phyloP scores from a whole-genome alignment of 176 grass and related monocot species.

The Luzula sylvatica region DNA sequence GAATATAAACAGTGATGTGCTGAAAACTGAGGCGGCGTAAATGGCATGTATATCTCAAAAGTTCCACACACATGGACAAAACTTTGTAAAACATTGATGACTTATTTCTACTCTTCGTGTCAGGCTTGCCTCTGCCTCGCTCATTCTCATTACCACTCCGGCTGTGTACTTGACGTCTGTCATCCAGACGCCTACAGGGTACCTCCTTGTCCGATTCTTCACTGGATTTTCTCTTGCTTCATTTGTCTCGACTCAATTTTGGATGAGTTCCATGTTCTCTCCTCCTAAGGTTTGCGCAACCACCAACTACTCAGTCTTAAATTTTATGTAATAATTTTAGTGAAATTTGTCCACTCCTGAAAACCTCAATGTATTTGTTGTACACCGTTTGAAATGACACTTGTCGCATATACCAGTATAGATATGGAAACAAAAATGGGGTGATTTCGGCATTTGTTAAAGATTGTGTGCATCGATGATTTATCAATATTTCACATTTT shows the following conservation, averaged over 20 bases:
- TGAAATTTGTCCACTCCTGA: neutral
- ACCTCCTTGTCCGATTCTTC: constrained; percentile 79
- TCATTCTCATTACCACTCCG: constrained; percentile 76
- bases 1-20: too few species aligned
- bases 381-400: too few species aligned
- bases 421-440: too few species aligned
- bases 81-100: too few species aligned
- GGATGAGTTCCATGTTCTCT: constrained; percentile 99
- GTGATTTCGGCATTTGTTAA: too few species aligned
- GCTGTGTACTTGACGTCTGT: constrained; percentile 65
- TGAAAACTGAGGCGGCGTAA: too few species aligned
- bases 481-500: neutral
- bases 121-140: constrained; percentile 54
- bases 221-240: constrained; percentile 87
- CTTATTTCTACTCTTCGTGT: too few species aligned
- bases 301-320: neutral
- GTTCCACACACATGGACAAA: too few species aligned
- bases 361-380: too few species aligned
- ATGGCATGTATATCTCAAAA: too few species aligned
- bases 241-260: constrained; percentile 91
- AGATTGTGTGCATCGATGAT: too few species aligned
- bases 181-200: constrained; percentile 38
- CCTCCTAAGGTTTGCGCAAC: constrained; percentile 25
- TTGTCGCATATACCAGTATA: too few species aligned
- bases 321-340: neutral